phyloP scores from a whole-genome alignment of 192 early-diverging fungal genomes.

The Gryganskiella cystojenkinii region DNA sequence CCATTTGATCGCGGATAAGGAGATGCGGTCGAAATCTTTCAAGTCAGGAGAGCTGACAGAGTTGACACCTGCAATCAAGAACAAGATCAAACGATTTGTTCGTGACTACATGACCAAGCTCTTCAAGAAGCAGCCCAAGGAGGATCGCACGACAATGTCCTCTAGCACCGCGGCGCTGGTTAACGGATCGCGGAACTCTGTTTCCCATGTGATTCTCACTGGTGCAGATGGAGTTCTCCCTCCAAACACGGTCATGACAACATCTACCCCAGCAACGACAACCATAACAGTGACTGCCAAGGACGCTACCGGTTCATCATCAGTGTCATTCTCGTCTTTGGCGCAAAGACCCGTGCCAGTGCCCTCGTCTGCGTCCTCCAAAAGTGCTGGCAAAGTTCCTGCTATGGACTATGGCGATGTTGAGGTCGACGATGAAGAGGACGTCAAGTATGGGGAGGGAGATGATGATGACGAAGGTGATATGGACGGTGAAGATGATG shows the following conservation, averaged over 20 bases:
- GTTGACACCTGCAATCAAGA: slow-evolving; percentile 50
- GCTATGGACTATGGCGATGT: slow-evolving; percentile 2
- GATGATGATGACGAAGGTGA: slow-evolving; percentile 1
- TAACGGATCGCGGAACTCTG: slow-evolving; percentile 21
- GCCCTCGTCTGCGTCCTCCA: too few species aligned
- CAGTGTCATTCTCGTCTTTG: too few species aligned
- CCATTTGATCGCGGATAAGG: slow-evolving; percentile 64
- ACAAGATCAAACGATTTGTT: slow-evolving; percentile 62
- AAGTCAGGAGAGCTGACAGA: slow-evolving; percentile 52
- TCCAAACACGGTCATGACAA: not conserved
- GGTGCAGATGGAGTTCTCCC: not conserved
- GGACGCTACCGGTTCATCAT: not conserved
- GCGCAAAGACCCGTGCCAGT: too few species aligned
- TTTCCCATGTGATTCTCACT: slow-evolving; percentile 14
- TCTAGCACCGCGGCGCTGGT: slow-evolving; percentile 29
- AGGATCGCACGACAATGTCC: slow-evolving; percentile 14
- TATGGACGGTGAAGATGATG: not conserved
- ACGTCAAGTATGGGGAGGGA: not conserved
- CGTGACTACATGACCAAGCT: slow-evolving; percentile 55
- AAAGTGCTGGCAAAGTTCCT: too few species aligned
- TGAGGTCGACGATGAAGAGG: slow-evolving; percentile 2
- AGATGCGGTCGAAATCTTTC: slow-evolving; percentile 54
- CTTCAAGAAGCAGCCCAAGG: slow-evolving; percentile 51
- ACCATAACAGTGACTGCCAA: not conserved
- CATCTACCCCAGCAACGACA: not conserved